phyloP scores from a whole-genome alignment of 768 basidiomycete species.

The Lactarius vividus region DNA sequence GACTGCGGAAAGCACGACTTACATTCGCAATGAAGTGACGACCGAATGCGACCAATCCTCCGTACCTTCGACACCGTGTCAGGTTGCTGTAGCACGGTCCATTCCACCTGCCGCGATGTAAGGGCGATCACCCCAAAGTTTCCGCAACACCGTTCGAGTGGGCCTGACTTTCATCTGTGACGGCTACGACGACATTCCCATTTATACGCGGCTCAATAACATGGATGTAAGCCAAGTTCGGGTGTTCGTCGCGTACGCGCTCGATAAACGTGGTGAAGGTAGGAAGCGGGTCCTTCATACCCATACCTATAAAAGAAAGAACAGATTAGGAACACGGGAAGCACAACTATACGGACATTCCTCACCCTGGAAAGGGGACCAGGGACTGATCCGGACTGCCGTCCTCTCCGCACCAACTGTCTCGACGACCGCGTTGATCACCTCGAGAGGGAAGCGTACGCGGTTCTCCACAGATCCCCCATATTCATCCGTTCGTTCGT shows the following conservation, averaged over 20 bases:
- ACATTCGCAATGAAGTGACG: constrained; percentile 21
- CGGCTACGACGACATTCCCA: background rate
- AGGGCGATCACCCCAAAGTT: background rate
- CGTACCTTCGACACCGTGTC: constrained; percentile 10
- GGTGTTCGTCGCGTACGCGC: constrained; percentile 9
- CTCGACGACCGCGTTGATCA: constrained; percentile 37
- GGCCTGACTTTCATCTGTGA: background rate
- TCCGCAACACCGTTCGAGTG: background rate
- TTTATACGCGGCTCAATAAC: background rate
- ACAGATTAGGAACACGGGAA: background rate
- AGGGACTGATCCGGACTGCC: constrained; percentile 40
- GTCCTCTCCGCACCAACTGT: constrained; percentile 40
- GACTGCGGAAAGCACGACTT: background rate
- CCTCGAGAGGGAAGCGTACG: constrained; percentile 40
- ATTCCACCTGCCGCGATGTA: constrained; percentile 16
- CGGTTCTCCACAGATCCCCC: constrained; percentile 47
- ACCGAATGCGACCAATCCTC: constrained; percentile 16
- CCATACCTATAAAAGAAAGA: constrained; percentile 19
- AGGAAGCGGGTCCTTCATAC: constrained; percentile 19
- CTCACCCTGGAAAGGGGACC: constrained; percentile 33
- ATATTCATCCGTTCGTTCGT: constrained; percentile 44
- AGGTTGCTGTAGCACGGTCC: constrained; percentile 9
- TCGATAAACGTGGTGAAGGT: constrained; percentile 12
- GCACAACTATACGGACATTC: too few relatives aligned
- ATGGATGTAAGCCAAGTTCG: constrained; percentile 19